These are phyloP conservation scores for Lipomyces kockii DNA, from an alignment of 805 yeast species.

Conservation along the genomic window DNA sequence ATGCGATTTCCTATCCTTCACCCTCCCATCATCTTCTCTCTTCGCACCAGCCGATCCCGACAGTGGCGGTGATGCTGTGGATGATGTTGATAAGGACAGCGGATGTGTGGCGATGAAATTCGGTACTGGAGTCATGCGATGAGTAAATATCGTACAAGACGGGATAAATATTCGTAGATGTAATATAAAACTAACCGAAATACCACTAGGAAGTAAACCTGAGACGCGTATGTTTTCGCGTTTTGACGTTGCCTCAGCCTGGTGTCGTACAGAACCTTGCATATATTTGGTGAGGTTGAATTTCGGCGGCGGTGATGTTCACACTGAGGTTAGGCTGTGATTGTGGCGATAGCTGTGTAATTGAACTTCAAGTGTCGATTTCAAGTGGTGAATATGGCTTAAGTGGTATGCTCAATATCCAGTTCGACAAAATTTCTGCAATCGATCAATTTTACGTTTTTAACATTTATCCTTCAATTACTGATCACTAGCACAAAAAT, in stretches of 20 bases:
- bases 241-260: not conserved
- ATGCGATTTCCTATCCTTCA: constrained; percentile 1
- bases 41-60: not conserved
- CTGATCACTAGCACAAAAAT: constrained; percentile 45
- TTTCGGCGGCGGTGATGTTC: no score
- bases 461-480: no score
- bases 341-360: not conserved
- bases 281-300: no score
- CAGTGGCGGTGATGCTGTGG: not conserved
- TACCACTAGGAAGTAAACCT: not conserved
- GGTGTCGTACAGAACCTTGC: not conserved
- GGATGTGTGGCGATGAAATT: not conserved
- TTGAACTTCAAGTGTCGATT: not conserved
- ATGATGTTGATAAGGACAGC: not conserved
- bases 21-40: not conserved
- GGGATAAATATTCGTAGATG: not conserved
- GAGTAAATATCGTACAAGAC: not conserved
- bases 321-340: no score
- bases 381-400: not conserved
- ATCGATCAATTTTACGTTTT: no score
- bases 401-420: not conserved
- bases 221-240: not conserved
- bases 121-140: not conserved
- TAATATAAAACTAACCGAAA: not conserved
- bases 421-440: not conserved